Evolutionary conservation across 2,329 filamentous ascomycete genomes (phyloP).

Genomic region (Endocalyx cinctus): DNA sequence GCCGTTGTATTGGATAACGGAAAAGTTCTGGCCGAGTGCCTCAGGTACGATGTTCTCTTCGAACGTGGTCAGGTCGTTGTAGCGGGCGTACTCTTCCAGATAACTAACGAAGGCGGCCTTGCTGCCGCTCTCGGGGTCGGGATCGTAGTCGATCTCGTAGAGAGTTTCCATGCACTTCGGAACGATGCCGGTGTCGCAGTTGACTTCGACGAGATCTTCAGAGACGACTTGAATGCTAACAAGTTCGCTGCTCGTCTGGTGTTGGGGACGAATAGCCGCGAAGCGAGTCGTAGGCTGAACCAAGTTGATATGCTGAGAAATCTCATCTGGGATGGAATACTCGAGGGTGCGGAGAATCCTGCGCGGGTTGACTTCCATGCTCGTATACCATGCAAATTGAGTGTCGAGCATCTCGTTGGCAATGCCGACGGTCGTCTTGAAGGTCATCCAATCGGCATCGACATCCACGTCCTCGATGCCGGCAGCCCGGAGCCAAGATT

Average conservation of each 20-base stretch:
- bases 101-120: slow-evolving; percentile 15
- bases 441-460: slow-evolving; percentile 15
- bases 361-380: slow-evolving; percentile 11
- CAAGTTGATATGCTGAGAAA: slow-evolving; percentile 14
- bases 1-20: slow-evolving; percentile 11
- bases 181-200: slow-evolving; percentile 14
- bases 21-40: slow-evolving; percentile 11
- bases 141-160: slow-evolving; percentile 13
- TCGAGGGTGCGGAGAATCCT: slow-evolving; percentile 14
- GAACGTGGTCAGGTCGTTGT: slow-evolving; percentile 10
- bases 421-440: slow-evolving; percentile 16
- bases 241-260: slow-evolving; percentile 7
- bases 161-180: slow-evolving; percentile 12
- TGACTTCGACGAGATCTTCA: slow-evolving; percentile 1
- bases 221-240: slow-evolving; percentile 1
- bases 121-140: slow-evolving; percentile 14
- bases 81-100: slow-evolving; percentile 16
- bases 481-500: slow-evolving; percentile 12
- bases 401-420: slow-evolving; percentile 18
- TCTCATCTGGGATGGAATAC: slow-evolving; percentile 12
- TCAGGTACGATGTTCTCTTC: slow-evolving; percentile 12
- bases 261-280: slow-evolving; percentile 11
- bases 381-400: slow-evolving; percentile 15
- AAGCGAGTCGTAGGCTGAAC: slow-evolving; percentile 18
- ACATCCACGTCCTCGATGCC: slow-evolving; percentile 12